These are phyloP conservation scores for Lunularia cruciata DNA, from an alignment of 225 moss, liverwort and hornwort species.

Conservation along the genomic window DNA sequence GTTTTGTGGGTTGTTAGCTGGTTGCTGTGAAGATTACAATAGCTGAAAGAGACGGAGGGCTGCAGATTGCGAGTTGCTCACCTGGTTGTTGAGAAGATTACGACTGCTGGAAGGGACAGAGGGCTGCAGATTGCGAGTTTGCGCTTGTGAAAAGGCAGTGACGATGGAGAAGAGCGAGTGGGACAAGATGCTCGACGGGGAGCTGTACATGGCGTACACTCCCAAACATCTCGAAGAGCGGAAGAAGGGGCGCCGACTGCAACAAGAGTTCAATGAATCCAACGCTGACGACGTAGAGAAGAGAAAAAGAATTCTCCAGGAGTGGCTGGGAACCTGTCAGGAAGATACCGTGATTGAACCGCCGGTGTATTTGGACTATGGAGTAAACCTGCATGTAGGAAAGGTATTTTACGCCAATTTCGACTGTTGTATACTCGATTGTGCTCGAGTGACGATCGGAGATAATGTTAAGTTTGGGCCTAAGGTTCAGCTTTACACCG, in stretches of 20 bases:
- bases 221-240: slow-evolving; percentile 27
- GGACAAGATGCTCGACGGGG: slow-evolving; percentile 43
- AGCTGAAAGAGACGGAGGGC: no score
- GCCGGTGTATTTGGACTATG: slow-evolving; percentile 75
- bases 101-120: no score
- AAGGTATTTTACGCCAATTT: slow-evolving; percentile 61
- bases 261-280: slow-evolving; percentile 32
- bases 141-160: no score
- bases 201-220: slow-evolving; percentile 33
- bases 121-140: no score
- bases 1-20: no score
- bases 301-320: slow-evolving; percentile 21
- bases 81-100: no score
- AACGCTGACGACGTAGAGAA: slow-evolving; percentile 22
- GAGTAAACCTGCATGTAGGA: slow-evolving; percentile 66
- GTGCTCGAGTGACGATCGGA: slow-evolving; percentile 68
- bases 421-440: slow-evolving; percentile 73
- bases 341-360: slow-evolving; percentile 57
- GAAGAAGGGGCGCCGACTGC: slow-evolving; percentile 23
- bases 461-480: slow-evolving; percentile 69
- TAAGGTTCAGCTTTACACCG: slow-evolving; percentile 78
- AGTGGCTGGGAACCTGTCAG: slow-evolving; percentile 36
- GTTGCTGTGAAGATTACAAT: no score
- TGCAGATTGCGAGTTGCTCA: no score
- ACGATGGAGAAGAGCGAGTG: slow-evolving; percentile 27